Conservation (phyloP, 1,139 yeast genomes). For the Suhomyces maxii region DNA sequence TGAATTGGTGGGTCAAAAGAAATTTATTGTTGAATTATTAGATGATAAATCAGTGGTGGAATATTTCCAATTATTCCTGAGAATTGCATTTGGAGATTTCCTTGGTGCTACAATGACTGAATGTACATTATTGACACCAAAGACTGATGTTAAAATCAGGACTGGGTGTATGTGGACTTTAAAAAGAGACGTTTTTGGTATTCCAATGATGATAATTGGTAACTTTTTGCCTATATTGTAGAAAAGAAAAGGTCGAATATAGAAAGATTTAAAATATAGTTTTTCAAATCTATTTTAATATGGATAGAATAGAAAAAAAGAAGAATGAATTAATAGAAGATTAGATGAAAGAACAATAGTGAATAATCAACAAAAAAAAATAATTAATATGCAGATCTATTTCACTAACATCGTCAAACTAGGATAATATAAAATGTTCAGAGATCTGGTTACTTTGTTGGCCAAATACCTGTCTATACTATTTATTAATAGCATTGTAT, state of each 20-base stretch:
- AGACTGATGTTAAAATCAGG: constrained; percentile 47
- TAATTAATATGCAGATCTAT: too few relatives aligned
- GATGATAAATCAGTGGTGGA: constrained; percentile 86
- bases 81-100: constrained; percentile 89
- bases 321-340: too few relatives aligned
- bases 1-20: constrained; percentile 57
- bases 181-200: constrained; percentile 62
- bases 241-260: neutral
- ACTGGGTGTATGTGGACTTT: constrained; percentile 91
- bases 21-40: constrained; percentile 84
- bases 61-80: constrained; percentile 81
- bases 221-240: constrained; percentile 77
- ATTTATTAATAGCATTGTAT: too few relatives aligned
- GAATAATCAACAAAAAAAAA: too few relatives aligned
- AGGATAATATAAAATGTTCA: too few relatives aligned
- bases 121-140: constrained; percentile 70
- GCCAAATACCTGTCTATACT: too few relatives aligned
- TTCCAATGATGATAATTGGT: constrained; percentile 90
- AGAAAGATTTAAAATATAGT: too few relatives aligned
- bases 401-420: too few relatives aligned
- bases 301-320: too few relatives aligned
- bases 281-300: too few relatives aligned
- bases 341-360: too few relatives aligned
- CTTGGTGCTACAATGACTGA: constrained; percentile 88
- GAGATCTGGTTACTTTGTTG: too few relatives aligned